These are phyloP conservation scores for Flaveria trinervia DNA, from an alignment of 129 eudicot species.

Conservation along the genomic window DNA sequence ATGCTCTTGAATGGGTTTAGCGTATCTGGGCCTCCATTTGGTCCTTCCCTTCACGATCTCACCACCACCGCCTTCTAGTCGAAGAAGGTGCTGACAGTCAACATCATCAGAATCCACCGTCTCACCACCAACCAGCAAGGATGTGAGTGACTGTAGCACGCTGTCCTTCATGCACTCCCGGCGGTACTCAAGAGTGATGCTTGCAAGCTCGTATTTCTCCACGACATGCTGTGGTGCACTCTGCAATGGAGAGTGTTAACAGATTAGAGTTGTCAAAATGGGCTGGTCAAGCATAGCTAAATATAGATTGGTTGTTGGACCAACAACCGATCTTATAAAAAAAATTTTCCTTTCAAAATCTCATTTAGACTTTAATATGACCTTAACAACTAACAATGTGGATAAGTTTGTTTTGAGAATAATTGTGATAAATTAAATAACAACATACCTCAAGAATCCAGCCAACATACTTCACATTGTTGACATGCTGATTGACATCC, in stretches of 20 bases:
- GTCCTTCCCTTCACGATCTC: conserved; percentile 86
- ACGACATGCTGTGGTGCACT: conserved; percentile 77
- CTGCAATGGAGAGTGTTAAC: conserved; percentile 37
- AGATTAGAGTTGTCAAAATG: background rate
- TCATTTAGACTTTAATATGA: background rate
- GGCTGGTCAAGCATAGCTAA: background rate
- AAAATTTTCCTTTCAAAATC: too few relatives aligned
- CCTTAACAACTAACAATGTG: background rate
- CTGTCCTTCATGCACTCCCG: conserved; percentile 95
- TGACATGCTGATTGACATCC: conserved; percentile 97
- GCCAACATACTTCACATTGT: conserved; percentile 94
- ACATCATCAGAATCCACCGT: conserved; percentile 40
- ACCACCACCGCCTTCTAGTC: conserved; percentile 61
- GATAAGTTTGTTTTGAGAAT: background rate
- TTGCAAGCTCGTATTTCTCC: conserved; percentile 89
- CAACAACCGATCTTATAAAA: too few relatives aligned
- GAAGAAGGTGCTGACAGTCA: conserved; percentile 93
- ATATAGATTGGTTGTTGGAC: too few relatives aligned
- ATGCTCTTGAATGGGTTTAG: conserved; percentile 38
- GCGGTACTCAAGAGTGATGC: conserved; percentile 90
- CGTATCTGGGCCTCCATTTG: conserved; percentile 77
- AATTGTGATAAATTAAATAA: background rate
- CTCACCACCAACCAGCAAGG: conserved; percentile 46
- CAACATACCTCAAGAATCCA: conserved; percentile 87
- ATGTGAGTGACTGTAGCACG: conserved; percentile 89